Base-by-base conservation (phyloP, 768 basidiomycete genomes). In the Megacollybia marginata region DNA sequence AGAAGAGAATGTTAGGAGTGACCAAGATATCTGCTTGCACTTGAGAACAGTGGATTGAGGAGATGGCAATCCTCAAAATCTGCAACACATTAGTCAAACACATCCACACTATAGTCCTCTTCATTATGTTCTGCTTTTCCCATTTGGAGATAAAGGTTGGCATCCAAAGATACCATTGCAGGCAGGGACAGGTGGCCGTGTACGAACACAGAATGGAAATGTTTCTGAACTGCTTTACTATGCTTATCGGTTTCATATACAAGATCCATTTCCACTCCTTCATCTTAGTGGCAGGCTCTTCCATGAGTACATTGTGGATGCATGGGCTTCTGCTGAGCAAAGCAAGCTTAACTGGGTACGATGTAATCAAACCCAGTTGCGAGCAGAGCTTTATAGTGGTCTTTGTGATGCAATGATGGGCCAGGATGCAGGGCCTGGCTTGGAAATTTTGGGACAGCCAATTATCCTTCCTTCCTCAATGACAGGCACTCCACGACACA, bases 271-370 rank as follows among this genome's bases (percentile, higher is more conserved):
- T 36, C 35, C 35, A 10, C 35, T 36, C 10, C 35, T 36, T 36
- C 16, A 10, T 36, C 16, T 36, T 10, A 16, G 35, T 10, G 35
- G 35, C 35, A 36, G 16, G 35, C 35, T 36, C 35, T 36, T 36
- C 74, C 72, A 76, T 47, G 66, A 75, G 44, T 73, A 65, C 51
- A 45, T 73, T 34, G 69, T 70, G 43, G 75, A 80, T 64, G 57
- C 53, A 1, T 80, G 67, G 69, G 74, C 76, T 12, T 57, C 62
- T 0, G 57, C 66, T 19, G 75, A 80, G 2, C 73, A 77, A 18
- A 54, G 43, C 7, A 57, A 61, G 1, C 60, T 81, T 1, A 46
- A 35, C 9, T 79, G 59, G 58, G 38, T 69, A 15, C 32, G 49
- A 10, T 31, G 50, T 12, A 64, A 78, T 56, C 75, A 79, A 32